A percentile compares a stretch with the other conserved stretches of the same genome.
Evolutionary conservation across 257 asterid genomes (phyloP).

Genomic region (Solanum tacnaense): DNA sequence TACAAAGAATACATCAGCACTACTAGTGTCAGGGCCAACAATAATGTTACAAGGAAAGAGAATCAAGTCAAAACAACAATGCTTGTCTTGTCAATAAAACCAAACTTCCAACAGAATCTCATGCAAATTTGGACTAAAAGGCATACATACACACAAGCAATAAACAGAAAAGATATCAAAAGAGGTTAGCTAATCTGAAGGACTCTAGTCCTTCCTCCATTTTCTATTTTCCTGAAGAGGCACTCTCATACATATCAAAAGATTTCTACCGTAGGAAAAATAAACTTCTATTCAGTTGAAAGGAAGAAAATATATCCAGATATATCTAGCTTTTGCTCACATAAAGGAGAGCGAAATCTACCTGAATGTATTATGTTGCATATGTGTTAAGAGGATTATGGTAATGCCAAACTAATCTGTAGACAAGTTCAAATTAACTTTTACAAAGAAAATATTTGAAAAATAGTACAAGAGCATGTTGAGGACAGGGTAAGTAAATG

Average conservation of each 20-base stretch:
- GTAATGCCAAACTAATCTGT: neutral
- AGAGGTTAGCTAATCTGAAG: neutral
- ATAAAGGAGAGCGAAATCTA: neutral
- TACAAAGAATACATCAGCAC: slow-evolving; percentile 19
- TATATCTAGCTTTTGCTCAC: neutral
- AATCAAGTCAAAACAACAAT: neutral
- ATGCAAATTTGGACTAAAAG: neutral
- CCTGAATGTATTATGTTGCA: neutral
- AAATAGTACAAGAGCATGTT: neutral
- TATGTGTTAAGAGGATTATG: neutral
- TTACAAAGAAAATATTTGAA: neutral
- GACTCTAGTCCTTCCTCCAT: neutral
- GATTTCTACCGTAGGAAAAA: neutral
- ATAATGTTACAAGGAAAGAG: neutral
- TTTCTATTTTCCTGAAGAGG: neutral
- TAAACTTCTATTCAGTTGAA: neutral
- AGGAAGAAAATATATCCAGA: neutral
- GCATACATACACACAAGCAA: neutral
- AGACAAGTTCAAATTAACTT: neutral
- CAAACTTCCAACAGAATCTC: neutral
- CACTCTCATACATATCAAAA: neutral
- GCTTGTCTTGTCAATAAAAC: neutral
- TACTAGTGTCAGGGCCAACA: neutral
- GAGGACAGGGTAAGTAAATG: neutral
- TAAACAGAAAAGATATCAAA: neutral